Evolutionary conservation across 768 basidiomycete species (phyloP).

Genomic region (Cantharellus cinnabarinus): DNA sequence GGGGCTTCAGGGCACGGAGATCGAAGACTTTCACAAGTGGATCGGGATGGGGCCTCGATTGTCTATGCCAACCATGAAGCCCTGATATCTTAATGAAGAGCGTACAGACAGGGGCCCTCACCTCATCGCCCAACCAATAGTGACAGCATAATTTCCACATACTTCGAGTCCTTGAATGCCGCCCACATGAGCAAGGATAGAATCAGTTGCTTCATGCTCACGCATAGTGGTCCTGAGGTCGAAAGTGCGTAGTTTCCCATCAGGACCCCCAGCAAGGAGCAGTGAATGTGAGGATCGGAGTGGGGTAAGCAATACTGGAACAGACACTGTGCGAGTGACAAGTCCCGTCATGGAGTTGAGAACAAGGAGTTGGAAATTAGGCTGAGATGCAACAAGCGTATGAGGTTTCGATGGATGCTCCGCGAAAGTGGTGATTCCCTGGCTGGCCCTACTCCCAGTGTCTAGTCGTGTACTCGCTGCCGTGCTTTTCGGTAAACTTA

Average conservation of each 20-base stretch:
- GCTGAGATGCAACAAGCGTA: constrained; percentile 27
- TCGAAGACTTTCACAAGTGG: constrained; percentile 89
- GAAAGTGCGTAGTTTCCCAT: constrained; percentile 55
- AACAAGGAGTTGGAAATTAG: constrained; percentile 39
- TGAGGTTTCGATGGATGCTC: constrained; percentile 23
- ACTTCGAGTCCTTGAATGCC: constrained; percentile 69
- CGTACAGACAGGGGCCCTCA: constrained; percentile 15
- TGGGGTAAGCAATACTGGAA: constrained; percentile 40
- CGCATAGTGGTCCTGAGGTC: constrained; percentile 41
- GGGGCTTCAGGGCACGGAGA: constrained; percentile 56
- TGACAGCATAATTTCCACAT: constrained; percentile 61
- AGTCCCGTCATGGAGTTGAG: constrained; percentile 57
- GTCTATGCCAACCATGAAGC: constrained; percentile 26
- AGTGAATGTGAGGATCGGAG: constrained; percentile 44
- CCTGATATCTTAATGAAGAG: constrained; percentile 1
- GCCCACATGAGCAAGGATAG: constrained; percentile 58
- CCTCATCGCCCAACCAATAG: constrained; percentile 78
- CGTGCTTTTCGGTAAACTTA: constrained; percentile 32
- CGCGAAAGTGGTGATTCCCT: constrained; percentile 11
- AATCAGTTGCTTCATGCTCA: constrained; percentile 22
- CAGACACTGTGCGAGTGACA: constrained; percentile 33
- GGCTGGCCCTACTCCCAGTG: constrained; percentile 4
- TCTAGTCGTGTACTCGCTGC: constrained; percentile 10
- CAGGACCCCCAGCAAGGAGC: constrained; percentile 46
- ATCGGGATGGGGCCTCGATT: constrained; percentile 72